Percentiles rank a stretch among this genome's conserved stretches.
phyloP scores from a whole-genome alignment of 2,329 filamentous ascomycete species.

The Chaetomium olivaceum region DNA sequence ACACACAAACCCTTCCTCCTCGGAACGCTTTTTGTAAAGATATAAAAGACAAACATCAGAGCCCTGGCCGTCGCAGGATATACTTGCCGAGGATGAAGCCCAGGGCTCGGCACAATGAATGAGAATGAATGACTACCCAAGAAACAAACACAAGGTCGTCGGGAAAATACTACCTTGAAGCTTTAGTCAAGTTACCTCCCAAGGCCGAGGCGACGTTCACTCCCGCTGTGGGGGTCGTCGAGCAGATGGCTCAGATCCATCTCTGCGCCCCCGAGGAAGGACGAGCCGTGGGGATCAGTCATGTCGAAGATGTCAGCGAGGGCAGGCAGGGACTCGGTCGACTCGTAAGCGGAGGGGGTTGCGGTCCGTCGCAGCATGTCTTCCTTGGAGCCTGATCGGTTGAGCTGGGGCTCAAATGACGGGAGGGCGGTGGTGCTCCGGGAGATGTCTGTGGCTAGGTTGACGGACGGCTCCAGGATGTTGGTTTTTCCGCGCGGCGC shows the following conservation, averaged over 20 bases:
- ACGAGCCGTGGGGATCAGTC: constrained; percentile 42
- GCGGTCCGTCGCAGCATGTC: constrained; percentile 49
- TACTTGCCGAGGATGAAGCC: neutral
- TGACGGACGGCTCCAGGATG: constrained; percentile 54
- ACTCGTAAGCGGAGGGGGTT: constrained; percentile 34
- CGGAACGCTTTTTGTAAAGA: neutral
- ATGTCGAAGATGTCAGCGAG: constrained; percentile 46
- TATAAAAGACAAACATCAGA: too few species aligned
- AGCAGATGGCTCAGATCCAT: constrained; percentile 64
- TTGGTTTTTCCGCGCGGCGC: constrained; percentile 39
- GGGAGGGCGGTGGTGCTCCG: constrained; percentile 43
- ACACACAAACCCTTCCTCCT: neutral
- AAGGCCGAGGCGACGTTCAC: constrained; percentile 9
- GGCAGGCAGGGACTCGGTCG: constrained; percentile 40
- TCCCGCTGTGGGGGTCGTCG: constrained; percentile 47
- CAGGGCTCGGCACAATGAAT: neutral
- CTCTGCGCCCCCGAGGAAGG: constrained; percentile 49
- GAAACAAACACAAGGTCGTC: too few species aligned
- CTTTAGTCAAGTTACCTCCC: constrained; percentile 3
- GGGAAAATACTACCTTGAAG: too few species aligned
- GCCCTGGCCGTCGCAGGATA: neutral
- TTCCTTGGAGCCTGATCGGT: constrained; percentile 47
- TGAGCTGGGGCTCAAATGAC: constrained; percentile 46
- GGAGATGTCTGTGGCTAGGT: constrained; percentile 51
- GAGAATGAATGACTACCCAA: too few species aligned